A percentile compares a stretch with the other conserved stretches of the same genome.
Conservation (phyloP, 1,284 basidiomycete genomes). For the Ceratobasidium sp. region DNA sequence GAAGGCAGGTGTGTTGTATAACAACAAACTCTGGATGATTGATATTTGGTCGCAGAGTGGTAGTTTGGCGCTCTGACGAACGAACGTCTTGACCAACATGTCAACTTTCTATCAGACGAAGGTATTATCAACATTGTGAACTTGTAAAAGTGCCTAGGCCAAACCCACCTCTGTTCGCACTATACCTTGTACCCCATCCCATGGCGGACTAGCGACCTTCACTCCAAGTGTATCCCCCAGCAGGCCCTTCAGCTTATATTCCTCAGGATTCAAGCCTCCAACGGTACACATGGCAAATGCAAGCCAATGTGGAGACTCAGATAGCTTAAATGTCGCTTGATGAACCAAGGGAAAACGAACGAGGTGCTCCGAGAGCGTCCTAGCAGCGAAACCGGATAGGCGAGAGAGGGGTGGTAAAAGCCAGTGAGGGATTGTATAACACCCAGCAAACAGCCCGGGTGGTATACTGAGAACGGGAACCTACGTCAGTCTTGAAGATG, state of each 20-base stretch:
- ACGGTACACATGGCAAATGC: slow-evolving; percentile 56
- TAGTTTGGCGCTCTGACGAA: slow-evolving; percentile 45
- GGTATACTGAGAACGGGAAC: slow-evolving; percentile 46
- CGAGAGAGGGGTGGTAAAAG: slow-evolving; percentile 51
- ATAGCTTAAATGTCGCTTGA: slow-evolving; percentile 53
- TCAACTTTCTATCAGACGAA: slow-evolving; percentile 50
- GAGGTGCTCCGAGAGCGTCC: slow-evolving; percentile 53
- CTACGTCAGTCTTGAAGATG: background rate
- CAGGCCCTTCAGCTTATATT: slow-evolving; percentile 22
- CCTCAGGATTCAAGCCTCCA: slow-evolving; percentile 45
- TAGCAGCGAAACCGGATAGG: slow-evolving; percentile 52
- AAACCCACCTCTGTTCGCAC: slow-evolving; percentile 38
- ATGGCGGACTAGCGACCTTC: slow-evolving; percentile 32
- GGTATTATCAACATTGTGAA: background rate
- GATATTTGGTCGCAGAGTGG: slow-evolving; percentile 52
- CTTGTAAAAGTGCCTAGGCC: background rate
- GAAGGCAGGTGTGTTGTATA: slow-evolving; percentile 54
- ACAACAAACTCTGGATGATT: slow-evolving; percentile 52
- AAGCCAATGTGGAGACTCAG: slow-evolving; percentile 51
- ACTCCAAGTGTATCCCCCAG: background rate
- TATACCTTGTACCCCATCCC: slow-evolving; percentile 40
- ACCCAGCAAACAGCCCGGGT: slow-evolving; percentile 52
- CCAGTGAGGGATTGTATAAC: slow-evolving; percentile 56
- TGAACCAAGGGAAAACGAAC: slow-evolving; percentile 55
- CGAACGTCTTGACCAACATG: slow-evolving; percentile 51